Percentiles rank a stretch among this genome's conserved stretches.
Conservation (phyloP, 2,329 filamentous ascomycete genomes). For the Nemania abortiva region DNA sequence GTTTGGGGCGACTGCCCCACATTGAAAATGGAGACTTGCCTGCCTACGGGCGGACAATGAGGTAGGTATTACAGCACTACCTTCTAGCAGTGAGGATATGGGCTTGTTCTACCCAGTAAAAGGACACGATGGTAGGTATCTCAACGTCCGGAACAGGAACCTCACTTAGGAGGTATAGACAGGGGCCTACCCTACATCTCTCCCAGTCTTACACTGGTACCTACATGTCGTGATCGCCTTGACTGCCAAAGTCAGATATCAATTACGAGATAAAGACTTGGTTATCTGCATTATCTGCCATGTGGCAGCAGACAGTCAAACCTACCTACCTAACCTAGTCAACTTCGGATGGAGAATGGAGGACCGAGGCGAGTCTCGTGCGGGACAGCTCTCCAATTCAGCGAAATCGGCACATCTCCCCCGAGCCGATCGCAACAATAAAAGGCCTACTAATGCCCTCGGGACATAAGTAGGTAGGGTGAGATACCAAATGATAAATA, state of each 20-base stretch:
- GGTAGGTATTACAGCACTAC: not conserved
- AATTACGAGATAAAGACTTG: not conserved
- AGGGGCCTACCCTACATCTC: no score
- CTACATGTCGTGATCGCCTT: not conserved
- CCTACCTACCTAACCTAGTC: not conserved
- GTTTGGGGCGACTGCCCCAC: conserved; percentile 16
- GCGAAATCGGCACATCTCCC: conserved; percentile 43
- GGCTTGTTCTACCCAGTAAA: no score
- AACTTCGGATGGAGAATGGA: conserved; percentile 14
- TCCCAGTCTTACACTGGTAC: no score
- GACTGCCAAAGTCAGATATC: not conserved
- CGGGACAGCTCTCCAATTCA: conserved; percentile 30
- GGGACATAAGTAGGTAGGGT: no score
- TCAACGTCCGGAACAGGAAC: no score
- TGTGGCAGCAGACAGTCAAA: not conserved
- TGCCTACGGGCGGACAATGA: not conserved
- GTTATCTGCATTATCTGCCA: not conserved
- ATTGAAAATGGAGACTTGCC: not conserved
- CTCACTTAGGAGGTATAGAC: no score
- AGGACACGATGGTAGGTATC: no score
- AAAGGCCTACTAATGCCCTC: not conserved
- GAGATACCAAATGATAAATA: no score
- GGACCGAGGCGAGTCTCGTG: conserved; percentile 19
- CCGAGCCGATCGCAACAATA: conserved; percentile 40
- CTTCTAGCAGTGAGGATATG: not conserved